Percentiles rank a stretch among this genome's conserved stretches.
Conservation (phyloP, 2,329 filamentous ascomycete species). For the Fusarium oxysporum region DNA sequence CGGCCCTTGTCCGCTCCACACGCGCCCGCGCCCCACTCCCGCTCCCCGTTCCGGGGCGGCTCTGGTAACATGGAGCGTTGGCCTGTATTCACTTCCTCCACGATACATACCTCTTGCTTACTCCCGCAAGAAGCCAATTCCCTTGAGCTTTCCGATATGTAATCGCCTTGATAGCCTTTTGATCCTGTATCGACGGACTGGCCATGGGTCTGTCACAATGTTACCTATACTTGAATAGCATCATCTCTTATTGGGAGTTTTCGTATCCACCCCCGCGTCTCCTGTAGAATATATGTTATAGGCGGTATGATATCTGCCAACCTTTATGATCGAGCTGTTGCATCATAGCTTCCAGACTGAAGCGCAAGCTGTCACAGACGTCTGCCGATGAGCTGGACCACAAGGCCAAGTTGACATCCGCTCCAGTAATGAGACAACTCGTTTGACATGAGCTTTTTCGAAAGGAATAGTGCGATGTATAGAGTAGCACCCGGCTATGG, state of each 20-base stretch:
- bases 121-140: too few relatives aligned
- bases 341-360: not conserved
- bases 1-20: not conserved
- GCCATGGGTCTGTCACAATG: not conserved
- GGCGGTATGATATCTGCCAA: not conserved
- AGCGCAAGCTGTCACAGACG: not conserved
- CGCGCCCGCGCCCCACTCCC: not conserved
- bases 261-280: not conserved
- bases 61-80: not conserved
- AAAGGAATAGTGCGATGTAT: not conserved
- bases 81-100: not conserved
- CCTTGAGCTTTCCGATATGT: not conserved
- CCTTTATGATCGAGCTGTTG: not conserved
- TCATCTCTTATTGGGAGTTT: not conserved
- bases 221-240: not conserved
- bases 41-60: not conserved
- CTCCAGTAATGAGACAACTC: not conserved
- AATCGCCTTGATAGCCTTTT: not conserved
- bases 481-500: not conserved
- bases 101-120: too few relatives aligned
- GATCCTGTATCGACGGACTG: not conserved
- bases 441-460: accelerated
- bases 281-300: not conserved
- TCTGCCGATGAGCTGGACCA: not conserved
- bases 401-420: not conserved